Conservation (phyloP, 345 rosid species). For the Gossypium arboreum region DNA sequence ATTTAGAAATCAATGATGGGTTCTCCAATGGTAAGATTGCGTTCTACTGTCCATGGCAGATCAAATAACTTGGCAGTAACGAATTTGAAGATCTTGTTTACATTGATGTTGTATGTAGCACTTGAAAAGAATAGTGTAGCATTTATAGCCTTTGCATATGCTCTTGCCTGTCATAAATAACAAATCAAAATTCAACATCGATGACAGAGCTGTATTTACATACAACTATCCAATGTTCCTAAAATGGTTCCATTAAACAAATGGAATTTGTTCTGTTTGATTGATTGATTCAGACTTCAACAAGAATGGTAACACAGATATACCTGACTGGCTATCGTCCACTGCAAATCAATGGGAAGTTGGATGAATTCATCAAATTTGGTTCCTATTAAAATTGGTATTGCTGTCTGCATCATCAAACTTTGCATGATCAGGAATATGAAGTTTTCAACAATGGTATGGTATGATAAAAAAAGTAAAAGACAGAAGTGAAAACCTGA, state of each 20-base stretch:
- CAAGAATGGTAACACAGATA: neutral
- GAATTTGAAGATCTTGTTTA: constrained; percentile 95
- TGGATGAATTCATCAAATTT: constrained; percentile 95
- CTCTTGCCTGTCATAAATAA: constrained; percentile 58
- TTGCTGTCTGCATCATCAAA: constrained; percentile 52
- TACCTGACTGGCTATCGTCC: constrained; percentile 94
- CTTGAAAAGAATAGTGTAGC: constrained; percentile 93
- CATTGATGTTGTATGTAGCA: constrained; percentile 85
- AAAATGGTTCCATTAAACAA: neutral
- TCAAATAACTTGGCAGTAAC: constrained; percentile 89
- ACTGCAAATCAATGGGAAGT: constrained; percentile 86
- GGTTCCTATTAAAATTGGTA: constrained; percentile 82
- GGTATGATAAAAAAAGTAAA: neutral
- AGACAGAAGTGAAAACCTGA: constrained; percentile 39
- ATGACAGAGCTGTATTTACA: no score
- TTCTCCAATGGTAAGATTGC: constrained; percentile 80
- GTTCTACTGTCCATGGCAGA: constrained; percentile 77
- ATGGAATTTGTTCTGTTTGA: neutral
- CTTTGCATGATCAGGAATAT: neutral
- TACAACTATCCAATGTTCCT: neutral
- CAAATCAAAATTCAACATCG: neutral
- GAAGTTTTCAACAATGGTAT: neutral
- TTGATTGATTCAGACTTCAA: neutral
- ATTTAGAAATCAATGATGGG: constrained; percentile 76
- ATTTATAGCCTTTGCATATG: constrained; percentile 73